A percentile compares a stretch with the other conserved stretches of the same genome.
Conservation (phyloP, 805 yeast species). For the Pichia californica region DNA sequence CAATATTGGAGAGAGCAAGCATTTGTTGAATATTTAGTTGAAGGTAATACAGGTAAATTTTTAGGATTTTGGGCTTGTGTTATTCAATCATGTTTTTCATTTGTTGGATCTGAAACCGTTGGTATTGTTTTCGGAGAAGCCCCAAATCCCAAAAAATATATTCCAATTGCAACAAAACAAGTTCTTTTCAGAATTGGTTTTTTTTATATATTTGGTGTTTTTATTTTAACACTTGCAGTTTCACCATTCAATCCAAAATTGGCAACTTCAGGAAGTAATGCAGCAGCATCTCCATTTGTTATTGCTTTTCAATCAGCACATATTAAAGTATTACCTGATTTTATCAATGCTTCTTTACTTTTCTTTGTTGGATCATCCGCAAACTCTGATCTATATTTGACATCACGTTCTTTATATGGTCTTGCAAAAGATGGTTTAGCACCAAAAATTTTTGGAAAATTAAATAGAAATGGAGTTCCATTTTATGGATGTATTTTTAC, state of each 20-base stretch:
- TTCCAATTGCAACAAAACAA: constrained; percentile 46
- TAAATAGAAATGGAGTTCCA: constrained; percentile 68
- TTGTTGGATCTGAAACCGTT: constrained; percentile 45
- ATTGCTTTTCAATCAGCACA: constrained; percentile 52
- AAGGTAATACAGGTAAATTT: constrained; percentile 40
- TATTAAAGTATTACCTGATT: constrained; percentile 51
- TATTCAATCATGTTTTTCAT: constrained; percentile 36
- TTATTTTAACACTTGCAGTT: constrained; percentile 45
- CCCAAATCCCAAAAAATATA: constrained; percentile 39
- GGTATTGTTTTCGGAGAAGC: constrained; percentile 43
- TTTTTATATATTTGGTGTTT: constrained; percentile 42
- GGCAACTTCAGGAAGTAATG: constrained; percentile 38
- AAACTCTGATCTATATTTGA: constrained; percentile 57
- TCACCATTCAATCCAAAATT: constrained; percentile 42
- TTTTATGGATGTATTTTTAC: constrained; percentile 12
- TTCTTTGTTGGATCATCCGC: constrained; percentile 61
- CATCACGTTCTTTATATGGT: constrained; percentile 54
- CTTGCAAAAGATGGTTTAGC: constrained; percentile 58
- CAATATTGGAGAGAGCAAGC: constrained; percentile 27
- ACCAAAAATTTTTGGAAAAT: constrained; percentile 49
- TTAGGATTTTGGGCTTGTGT: constrained; percentile 39
- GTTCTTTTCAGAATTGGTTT: constrained; percentile 48
- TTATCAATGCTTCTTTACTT: constrained; percentile 59
- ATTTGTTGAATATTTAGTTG: constrained; percentile 31
- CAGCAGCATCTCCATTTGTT: constrained; percentile 66